Evolutionary conservation across 805 yeast species (phyloP).

Genomic region (Cyberlindnera japonica): DNA sequence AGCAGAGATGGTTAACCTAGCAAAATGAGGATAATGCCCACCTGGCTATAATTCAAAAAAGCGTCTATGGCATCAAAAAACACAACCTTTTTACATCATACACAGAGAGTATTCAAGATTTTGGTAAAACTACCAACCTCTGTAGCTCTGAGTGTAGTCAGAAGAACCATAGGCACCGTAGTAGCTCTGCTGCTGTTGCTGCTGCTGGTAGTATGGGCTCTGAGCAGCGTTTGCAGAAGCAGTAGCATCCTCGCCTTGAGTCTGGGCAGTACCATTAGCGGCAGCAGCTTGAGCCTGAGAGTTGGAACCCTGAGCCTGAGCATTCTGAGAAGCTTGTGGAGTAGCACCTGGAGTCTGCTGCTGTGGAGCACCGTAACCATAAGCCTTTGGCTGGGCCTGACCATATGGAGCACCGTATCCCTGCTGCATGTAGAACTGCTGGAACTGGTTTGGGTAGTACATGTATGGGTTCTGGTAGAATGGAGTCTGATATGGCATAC

Average conservation of each 20-base stretch:
- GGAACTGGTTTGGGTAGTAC: slow-evolving; percentile 24
- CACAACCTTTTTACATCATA: not conserved
- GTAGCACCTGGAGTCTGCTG: slow-evolving; percentile 8
- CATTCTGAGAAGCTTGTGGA: slow-evolving; percentile 7
- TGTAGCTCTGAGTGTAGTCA: slow-evolving; percentile 17
- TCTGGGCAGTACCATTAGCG: slow-evolving; percentile 11
- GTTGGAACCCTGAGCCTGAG: slow-evolving; percentile 2
- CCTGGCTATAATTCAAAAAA: not conserved
- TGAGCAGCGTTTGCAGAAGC: slow-evolving; percentile 24
- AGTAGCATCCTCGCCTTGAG: slow-evolving; percentile 18
- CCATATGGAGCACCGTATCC: not conserved
- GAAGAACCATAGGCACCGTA: slow-evolving; percentile 17
- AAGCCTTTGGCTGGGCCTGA: slow-evolving; percentile 1
- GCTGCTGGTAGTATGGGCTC: slow-evolving; percentile 25
- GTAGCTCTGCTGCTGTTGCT: slow-evolving; percentile 20
- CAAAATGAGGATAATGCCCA: not conserved
- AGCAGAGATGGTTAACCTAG: not conserved
- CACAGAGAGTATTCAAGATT: too few relatives aligned
- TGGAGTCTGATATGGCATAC: slow-evolving; percentile 20
- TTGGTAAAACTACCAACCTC: slow-evolving; percentile 9
- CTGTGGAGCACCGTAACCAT: slow-evolving; percentile 7
- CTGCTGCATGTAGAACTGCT: slow-evolving; percentile 19
- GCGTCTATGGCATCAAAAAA: not conserved
- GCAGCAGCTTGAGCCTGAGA: slow-evolving; percentile 16
- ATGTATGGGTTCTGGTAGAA: slow-evolving; percentile 12